These are phyloP conservation scores for Xylaria sp. DNA, from an alignment of 2,329 filamentous ascomycete species.

Conservation along the genomic window DNA sequence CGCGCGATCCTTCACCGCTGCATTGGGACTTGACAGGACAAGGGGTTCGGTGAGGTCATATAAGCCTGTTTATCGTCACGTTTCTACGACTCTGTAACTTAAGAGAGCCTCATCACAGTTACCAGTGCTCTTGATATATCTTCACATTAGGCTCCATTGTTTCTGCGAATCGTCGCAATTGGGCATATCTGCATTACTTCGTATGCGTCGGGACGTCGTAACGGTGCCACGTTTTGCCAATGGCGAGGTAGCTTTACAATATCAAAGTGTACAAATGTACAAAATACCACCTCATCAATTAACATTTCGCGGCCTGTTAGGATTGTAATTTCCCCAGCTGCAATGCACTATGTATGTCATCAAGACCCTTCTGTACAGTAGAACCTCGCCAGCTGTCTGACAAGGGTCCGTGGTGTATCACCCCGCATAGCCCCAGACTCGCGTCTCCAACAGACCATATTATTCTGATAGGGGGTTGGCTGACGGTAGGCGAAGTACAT, in stretches of 20 bases:
- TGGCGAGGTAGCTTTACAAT: slow-evolving; percentile 13
- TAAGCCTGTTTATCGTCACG: slow-evolving; percentile 13
- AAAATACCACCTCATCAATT: slow-evolving; percentile 20
- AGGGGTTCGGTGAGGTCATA: slow-evolving; percentile 24
- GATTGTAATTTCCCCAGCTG: slow-evolving; percentile 12
- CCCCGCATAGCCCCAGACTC: not conserved
- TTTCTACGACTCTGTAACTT: slow-evolving; percentile 18
- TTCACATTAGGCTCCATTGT: slow-evolving; percentile 25
- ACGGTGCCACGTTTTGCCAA: slow-evolving; percentile 33
- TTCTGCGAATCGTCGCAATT: slow-evolving; percentile 10
- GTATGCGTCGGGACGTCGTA: slow-evolving; percentile 2
- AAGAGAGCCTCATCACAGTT: slow-evolving; percentile 23
- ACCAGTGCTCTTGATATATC: slow-evolving; percentile 31
- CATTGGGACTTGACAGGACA: slow-evolving; percentile 8
- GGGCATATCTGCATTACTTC: slow-evolving; percentile 33
- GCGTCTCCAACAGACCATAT: not conserved
- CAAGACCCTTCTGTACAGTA: not conserved
- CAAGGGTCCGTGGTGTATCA: slow-evolving; percentile 10
- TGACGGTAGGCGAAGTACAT: not conserved
- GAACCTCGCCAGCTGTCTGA: not conserved
- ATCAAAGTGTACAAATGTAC: not conserved
- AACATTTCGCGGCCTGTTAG: slow-evolving; percentile 12
- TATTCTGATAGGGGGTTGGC: not conserved
- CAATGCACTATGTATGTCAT: slow-evolving; percentile 8
- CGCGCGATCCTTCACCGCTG: slow-evolving; percentile 23